Base-by-base conservation (phyloP, 2,329 filamentous ascomycete genomes). In the Ophiocordyceps robertsii region DNA sequence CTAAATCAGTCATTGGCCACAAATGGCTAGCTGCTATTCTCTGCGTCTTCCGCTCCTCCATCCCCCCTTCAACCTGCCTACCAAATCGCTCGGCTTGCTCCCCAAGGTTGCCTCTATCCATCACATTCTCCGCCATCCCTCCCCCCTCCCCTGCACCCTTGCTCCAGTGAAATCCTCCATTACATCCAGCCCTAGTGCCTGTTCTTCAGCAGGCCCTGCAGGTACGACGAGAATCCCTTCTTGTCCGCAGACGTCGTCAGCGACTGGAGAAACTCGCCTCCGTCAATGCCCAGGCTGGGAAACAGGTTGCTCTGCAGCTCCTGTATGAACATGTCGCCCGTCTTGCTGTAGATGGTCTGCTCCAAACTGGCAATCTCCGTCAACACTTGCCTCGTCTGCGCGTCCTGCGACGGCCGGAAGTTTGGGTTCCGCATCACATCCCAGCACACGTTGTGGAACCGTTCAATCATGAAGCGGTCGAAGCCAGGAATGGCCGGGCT, bases 381-480 rank as follows among this genome's bases (percentile, higher is more conserved):
- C 33, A 98, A 73, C 1, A 95, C 84, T 60, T 89, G 83, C 58
- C 84, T 84, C 30, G 84, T 84, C 65, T 95, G 88, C 2, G 89
- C 88, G 58, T 98, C 92, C 43, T 67, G 64, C 48, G 80, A 80
- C 1, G 86, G 78, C 49, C 83, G 83, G 70, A 96, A 95, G 17
- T 73, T 73, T 6, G 82, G 71, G 37, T 89, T 83, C 33, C 77
- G 78, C 31, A 94, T 77, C 7, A 96, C 80, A 35, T 85, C 83
- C 92, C 92, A 98, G 59, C 84, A 89, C 8, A 93, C 73, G 0
- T 84, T 76, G 45, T 94, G 90, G 66, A 98, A 95, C 19, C 84
- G 77, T 37, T 84, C 78, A 45, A 96, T 84, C 63, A 95, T 83
- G 63, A 95, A 96, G 44, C 77, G 75, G 52, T 95, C 88, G 57